These are phyloP conservation scores for Leccinum pachyderme DNA, from an alignment of 1,284 basidiomycete genomes.

Conservation along the genomic window DNA sequence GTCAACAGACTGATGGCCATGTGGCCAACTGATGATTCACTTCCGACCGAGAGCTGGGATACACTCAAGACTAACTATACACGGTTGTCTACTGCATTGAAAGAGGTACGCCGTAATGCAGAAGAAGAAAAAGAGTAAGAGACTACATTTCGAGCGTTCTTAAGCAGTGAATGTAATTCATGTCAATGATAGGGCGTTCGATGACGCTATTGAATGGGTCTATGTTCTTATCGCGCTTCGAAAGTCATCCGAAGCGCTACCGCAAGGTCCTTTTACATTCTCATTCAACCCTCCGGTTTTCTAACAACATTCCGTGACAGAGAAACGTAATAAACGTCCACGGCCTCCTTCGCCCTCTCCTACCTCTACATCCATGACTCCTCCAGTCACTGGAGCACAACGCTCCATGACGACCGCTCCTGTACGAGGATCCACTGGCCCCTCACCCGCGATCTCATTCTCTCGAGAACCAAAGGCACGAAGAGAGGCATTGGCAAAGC, in stretches of 20 bases:
- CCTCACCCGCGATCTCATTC: slow-evolving; percentile 49
- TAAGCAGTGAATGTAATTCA: slow-evolving; percentile 12
- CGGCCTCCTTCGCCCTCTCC: slow-evolving; percentile 64
- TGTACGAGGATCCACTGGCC: slow-evolving; percentile 51
- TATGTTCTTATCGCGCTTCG: slow-evolving; percentile 67
- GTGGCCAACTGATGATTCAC: slow-evolving; percentile 69
- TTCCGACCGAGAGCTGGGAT: slow-evolving; percentile 65
- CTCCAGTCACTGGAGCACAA: slow-evolving; percentile 37
- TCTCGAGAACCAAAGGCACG: slow-evolving; percentile 67
- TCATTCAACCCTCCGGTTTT: background rate
- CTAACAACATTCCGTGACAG: slow-evolving; percentile 30
- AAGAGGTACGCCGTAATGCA: slow-evolving; percentile 57
- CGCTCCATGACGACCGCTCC: slow-evolving; percentile 50
- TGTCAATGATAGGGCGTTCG: slow-evolving; percentile 52
- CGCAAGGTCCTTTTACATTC: slow-evolving; percentile 46
- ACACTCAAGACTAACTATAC: slow-evolving; percentile 60
- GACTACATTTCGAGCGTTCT: slow-evolving; percentile 4
- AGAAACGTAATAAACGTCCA: slow-evolving; percentile 75
- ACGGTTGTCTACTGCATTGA: slow-evolving; percentile 58
- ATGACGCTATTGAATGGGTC: slow-evolving; percentile 67
- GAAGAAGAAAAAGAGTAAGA: slow-evolving; percentile 65
- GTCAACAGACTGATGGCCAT: slow-evolving; percentile 67
- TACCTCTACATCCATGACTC: slow-evolving; percentile 39
- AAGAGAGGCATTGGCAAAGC: slow-evolving; percentile 56
- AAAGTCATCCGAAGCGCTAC: slow-evolving; percentile 58